Evolutionary conservation across 371 early-diverging fungal species (phyloP), one percentile per base, ranked within the genome.

Genomic region (Mucor racemosus): DNA sequence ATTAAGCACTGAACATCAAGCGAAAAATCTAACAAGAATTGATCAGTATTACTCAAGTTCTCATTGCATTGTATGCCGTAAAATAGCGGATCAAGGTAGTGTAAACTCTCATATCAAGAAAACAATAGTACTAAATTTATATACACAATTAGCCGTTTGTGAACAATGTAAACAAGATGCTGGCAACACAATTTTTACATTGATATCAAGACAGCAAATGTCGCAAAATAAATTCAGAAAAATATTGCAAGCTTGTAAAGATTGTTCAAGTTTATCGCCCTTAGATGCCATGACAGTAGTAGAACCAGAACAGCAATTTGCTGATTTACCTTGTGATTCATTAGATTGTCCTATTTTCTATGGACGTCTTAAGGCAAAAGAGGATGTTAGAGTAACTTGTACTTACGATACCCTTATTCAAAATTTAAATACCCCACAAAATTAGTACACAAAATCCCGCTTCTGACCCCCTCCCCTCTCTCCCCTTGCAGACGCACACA

Each of bases 41-140:
- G 79, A 83, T 55, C 81, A 79, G 46, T 83, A 79, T 64, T 80
- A 79, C 42, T 53, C 72, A 17, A 79, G 79, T 40, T 69, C 74
- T 19, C 75, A 79, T 50, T 81, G 84, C 60, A 40, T 79, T 40
- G 71, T 76, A 4, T 81, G 81, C 56, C 65, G 73, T 34, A 48
- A 67, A 57, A 21, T 73, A 11, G 65, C 80, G 7, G 73, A 74
- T 38, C 65, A 75, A 42, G 58, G 77, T 76, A 75, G 62, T 7
- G 13, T 36, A 64, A 26, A 3, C 26, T 3, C 26, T 26, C 26
- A 26, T 26, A 26, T 26, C 3, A 26, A 26, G 26, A 26, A 26
- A 26, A 26, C 26, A 26, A 26, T 26, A 26, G 3, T 26, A 26
- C 26, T 26, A 26, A 38, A 38, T 38, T 38, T 38, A 11, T 34